Evolutionary conservation across 169 alveolate species (phyloP), one percentile per base, ranked within the genome.

Genomic region (Sarcocystis neurona): DNA sequence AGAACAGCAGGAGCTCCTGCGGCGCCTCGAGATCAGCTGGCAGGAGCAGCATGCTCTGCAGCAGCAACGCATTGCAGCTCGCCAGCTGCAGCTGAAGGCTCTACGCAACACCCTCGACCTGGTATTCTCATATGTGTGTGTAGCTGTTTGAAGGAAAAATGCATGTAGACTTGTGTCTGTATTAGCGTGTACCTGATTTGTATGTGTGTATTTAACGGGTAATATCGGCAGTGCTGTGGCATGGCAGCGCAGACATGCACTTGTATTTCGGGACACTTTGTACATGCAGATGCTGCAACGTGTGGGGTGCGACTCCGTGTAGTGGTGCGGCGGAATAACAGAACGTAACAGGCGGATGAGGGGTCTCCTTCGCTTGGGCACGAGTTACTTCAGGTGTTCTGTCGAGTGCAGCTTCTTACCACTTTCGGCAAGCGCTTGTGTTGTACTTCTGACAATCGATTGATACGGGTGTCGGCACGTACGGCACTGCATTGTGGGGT

Each of bases 21-120:
- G 32, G 75, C 27, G 44, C 20, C 75, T 63, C 43, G 75, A 63
- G 12, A 43, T 30, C 39, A 43, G 32, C 27, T 63, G 75, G 75
- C 46, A 63, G 43, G 75, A 63, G 32, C 75, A 15, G 41, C 75
- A 63, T n/a, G 75, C 75, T 18, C 75, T 63, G 8, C 75, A 63
- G 43, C 75, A 63, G 75, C 75, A 63, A 4, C 10, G 75, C 1
- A 63, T 63, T n/a, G 44, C 46, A 63, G 32, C 4, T 41, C 75
- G 32, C 75, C 75, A 63, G 12, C 37, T 30, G 75, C 75, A 63
- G n/a, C 75, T 63, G 37, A 15, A 63, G 41, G 75, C 75, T 18
- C 75, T 63, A 1, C 75, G 75, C 8, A 63, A 15, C 43, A 2
- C 75, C 6, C 75, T 63, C 75, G 75, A 63, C 75, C 75, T 63